These are phyloP conservation scores for Backusella australiensis DNA, from an alignment of 192 early-diverging fungal species.

Conservation along the genomic window DNA sequence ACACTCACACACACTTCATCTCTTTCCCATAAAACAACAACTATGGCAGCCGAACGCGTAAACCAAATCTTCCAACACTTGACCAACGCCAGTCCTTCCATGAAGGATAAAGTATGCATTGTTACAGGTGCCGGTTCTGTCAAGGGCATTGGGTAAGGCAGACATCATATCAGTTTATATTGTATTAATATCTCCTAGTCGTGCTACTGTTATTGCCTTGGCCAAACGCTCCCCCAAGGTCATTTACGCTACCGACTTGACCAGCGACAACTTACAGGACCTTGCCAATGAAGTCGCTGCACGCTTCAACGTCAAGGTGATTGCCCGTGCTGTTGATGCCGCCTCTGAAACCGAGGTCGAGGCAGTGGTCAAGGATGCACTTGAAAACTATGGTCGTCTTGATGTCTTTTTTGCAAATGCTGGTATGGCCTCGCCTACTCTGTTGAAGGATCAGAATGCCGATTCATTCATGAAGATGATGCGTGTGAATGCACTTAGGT, in stretches of 20 bases:
- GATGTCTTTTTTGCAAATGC: conserved; percentile 59
- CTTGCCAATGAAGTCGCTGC: conserved; percentile 37
- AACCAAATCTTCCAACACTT: conserved; percentile 29
- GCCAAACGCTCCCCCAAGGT: conserved; percentile 33
- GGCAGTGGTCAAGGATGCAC: conserved; percentile 35
- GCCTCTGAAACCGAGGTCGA: conserved; percentile 37
- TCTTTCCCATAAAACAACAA: not conserved
- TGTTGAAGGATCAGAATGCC: conserved; percentile 29
- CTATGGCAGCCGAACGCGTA: conserved; percentile 21
- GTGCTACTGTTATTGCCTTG: conserved; percentile 30
- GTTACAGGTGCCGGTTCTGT: conserved; percentile 48
- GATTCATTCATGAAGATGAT: conserved; percentile 39
- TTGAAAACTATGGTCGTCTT: conserved; percentile 42
- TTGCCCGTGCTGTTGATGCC: conserved; percentile 44
- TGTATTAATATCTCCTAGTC: conserved; percentile 14
- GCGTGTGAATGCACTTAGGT: conserved; percentile 44
- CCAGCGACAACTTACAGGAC: conserved; percentile 30
- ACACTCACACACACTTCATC: not conserved
- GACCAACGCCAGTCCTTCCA: conserved; percentile 11
- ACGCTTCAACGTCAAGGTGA: conserved; percentile 23
- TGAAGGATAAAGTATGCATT: conserved; percentile 48
- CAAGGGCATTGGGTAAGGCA: conserved; percentile 45
- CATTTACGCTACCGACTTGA: conserved; percentile 45
- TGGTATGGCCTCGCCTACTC: conserved; percentile 30
- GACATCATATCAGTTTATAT: too few species aligned